Evolutionary conservation across 2,329 filamentous ascomycete genomes (phyloP), one percentile per base, ranked within the genome.

Genomic region (Nemania sp.): DNA sequence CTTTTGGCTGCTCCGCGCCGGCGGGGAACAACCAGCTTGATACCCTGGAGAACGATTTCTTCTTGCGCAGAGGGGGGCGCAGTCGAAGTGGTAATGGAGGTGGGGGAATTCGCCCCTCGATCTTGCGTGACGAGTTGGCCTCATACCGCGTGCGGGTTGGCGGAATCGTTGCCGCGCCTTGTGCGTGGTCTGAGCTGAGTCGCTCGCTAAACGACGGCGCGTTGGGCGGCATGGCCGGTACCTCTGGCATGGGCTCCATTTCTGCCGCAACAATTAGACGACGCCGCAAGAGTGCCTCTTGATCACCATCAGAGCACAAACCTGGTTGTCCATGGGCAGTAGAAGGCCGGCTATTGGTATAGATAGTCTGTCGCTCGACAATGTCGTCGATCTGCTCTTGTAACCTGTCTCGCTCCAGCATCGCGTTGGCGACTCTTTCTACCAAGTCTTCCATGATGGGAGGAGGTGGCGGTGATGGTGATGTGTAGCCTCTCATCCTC

Each of bases 21-120:
- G 70, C 67, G 17, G 74, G 72, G 46, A 81, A 78, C 65, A 88
- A 76, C 84, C 85, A 88, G 65, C 73, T 80, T 2, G 85, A 87
- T 9, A 88, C 83, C 15, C 81, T 79, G 10, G 84, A 85, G 69
- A 89, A 88, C 0, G 85, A 87, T 69, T 88, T 88, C 78, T 87
- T 88, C 77, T 88, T 88, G 60, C 86, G 78, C 63, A 88, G 71
- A 1, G 84, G 83, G 7, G 84, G 85, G n/a, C 82, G 81, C 57
- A 86, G 77, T 15, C 85, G 80, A 21, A 87, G 78, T 0, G 85
- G 84, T 4, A 87, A 74, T 2, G 85, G 85, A 1, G 84, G 85
- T 2, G 83, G 81, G 1, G 82, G 77, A 1, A 78, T 74, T 6
- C 75, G 72, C 5, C 77, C 74, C 20, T 78, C 71, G 11, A 72